Evolutionary conservation across 495 filamentous ascomycete species (phyloP).

Genomic region (Xylaria acuta): DNA sequence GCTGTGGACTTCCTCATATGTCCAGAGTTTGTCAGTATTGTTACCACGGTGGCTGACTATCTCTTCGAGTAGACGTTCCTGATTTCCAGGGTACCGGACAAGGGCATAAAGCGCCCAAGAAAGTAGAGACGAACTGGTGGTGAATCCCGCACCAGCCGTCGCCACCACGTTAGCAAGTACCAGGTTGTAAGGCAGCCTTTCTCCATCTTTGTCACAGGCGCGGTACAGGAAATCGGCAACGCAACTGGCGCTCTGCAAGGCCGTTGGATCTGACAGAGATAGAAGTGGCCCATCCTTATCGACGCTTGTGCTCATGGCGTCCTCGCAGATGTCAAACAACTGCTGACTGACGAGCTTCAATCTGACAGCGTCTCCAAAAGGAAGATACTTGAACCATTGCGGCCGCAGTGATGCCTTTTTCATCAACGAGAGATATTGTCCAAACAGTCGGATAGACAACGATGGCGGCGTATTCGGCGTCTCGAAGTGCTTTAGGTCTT

Average conservation of each 20-base stretch:
- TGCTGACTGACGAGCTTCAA: constrained; percentile 36
- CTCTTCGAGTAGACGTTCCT: constrained; percentile 55
- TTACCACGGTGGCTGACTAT: constrained; percentile 45
- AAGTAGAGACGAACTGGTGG: constrained; percentile 53
- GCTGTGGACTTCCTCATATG: constrained; percentile 44
- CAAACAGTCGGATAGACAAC: constrained; percentile 45
- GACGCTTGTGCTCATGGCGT: background rate
- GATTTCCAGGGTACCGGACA: constrained; percentile 48
- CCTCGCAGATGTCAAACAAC: background rate
- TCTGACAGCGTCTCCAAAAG: constrained; percentile 47
- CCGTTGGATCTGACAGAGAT: background rate
- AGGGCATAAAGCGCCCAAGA: constrained; percentile 56
- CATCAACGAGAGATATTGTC: constrained; percentile 47
- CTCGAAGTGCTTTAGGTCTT: constrained; percentile 55
- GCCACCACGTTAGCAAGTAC: constrained; percentile 23
- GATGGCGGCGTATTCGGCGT: constrained; percentile 23
- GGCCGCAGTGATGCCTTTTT: constrained; percentile 51
- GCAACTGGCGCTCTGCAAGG: background rate
- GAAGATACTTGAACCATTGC: constrained; percentile 52
- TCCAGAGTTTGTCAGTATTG: constrained; percentile 9
- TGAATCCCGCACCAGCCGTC: constrained; percentile 53
- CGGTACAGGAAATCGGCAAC: constrained; percentile 11
- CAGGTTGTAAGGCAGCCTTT: background rate
- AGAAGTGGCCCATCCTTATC: background rate
- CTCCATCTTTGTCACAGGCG: constrained; percentile 6